Evolutionary conservation across 305 asterid species (phyloP), one percentile per base, ranked within the genome.

Genomic region (Fraxinus sp.): DNA sequence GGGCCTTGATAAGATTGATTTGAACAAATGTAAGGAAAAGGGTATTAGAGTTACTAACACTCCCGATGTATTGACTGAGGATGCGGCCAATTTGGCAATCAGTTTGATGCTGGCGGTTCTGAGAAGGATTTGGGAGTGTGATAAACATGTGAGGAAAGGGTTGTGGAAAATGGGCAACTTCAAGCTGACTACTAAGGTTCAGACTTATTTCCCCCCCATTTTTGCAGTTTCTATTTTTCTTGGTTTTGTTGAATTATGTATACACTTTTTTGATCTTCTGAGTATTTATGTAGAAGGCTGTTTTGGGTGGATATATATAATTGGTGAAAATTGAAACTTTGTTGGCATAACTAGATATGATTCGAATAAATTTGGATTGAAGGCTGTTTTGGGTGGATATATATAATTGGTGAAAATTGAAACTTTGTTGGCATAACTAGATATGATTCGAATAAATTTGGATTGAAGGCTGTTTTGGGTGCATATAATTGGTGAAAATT

Each of bases 21-120:
- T 96, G 83, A 80, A 18, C 0, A 90, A 89, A 81, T 96, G 99
- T 33, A 83, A 49, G 80, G 93, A 91, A 79, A 90, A 87, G 52
- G 94, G 97, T 22, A 90, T 96, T 89, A 88, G 84, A 85, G 97
- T 96, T 64, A 90, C 97, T 46, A 92, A 94, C 84, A 92, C 97
- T 0, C 98, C 98, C 13, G 94, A 94, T 79, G 98, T 94, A 81
- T 87, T 93, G 52, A 91, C 97, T 0, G 94, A 87, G 14, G 97
- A 93, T 84, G 98, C 94, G 77, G 97, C 99, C 14, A 97, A 94
- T 84, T 3, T 85, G 6, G 97, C 97, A 0, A 89, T 96, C 37
- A 97, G 90, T 5, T 72, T 95, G 93, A 78, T 84, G 0, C 76
- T 94, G 77, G 92, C 95, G 1, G 81, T 87, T 18, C 64, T 90